Conservation (phyloP, 2,329 filamentous ascomycete species). For the Aureobasidium mangrovei region DNA sequence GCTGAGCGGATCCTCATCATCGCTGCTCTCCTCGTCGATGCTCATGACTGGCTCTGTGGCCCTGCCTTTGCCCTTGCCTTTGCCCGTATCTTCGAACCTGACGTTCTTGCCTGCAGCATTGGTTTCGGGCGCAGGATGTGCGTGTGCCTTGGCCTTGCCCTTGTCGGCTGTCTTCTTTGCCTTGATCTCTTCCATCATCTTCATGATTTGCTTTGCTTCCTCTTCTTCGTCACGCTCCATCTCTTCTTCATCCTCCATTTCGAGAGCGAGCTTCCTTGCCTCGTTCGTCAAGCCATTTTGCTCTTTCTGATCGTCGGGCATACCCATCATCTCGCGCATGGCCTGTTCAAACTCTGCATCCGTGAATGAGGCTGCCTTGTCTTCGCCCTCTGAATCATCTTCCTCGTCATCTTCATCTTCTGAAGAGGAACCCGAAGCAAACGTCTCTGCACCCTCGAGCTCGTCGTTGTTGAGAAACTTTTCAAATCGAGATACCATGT, state of each 20-base stretch:
- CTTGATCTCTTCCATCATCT: slow-evolving; percentile 60
- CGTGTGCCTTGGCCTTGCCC: slow-evolving; percentile 21
- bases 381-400: slow-evolving; percentile 45
- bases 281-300: slow-evolving; percentile 27
- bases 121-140: not conserved
- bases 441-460: slow-evolving; percentile 61
- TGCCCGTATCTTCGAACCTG: slow-evolving; percentile 2
- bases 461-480: slow-evolving; percentile 73
- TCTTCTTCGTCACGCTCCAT: slow-evolving; percentile 43
- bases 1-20: slow-evolving; percentile 35
- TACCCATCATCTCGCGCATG: slow-evolving; percentile 88
- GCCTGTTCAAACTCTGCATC: slow-evolving; percentile 77
- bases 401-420: slow-evolving; percentile 24
- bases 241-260: slow-evolving; percentile 36
- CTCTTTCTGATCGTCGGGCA: slow-evolving; percentile 38
- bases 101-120: slow-evolving; percentile 13
- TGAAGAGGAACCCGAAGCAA: slow-evolving; percentile 34
- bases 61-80: slow-evolving; percentile 14
- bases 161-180: slow-evolving; percentile 18
- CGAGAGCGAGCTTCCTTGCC: slow-evolving; percentile 28
- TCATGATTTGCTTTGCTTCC: slow-evolving; percentile 56
- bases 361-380: slow-evolving; percentile 70
- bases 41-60: slow-evolving; percentile 31
- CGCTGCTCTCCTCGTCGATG: slow-evolving; percentile 38
- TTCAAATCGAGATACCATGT: slow-evolving; percentile 92